Conservation (phyloP, 2,329 filamentous ascomycete genomes). For the Ophiostoma triangulosporum region DNA sequence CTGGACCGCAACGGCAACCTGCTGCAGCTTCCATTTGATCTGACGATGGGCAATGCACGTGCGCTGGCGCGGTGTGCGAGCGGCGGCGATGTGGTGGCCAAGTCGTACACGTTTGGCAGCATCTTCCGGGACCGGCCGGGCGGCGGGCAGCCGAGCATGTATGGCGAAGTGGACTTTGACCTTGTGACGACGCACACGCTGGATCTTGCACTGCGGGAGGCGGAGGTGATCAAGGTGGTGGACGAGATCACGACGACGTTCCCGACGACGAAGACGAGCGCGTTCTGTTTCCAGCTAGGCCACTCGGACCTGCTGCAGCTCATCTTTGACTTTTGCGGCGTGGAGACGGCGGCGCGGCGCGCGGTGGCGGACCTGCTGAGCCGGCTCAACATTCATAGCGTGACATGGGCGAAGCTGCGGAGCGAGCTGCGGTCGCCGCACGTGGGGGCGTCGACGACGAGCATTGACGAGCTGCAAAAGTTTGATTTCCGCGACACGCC, state of each 20-base stretch:
- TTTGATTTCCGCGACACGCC: constrained; percentile 73
- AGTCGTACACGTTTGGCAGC: constrained; percentile 74
- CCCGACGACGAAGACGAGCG: constrained; percentile 54
- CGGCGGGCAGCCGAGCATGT: constrained; percentile 68
- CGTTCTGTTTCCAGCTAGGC: constrained; percentile 82
- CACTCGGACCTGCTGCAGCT: constrained; percentile 76
- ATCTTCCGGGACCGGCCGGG: constrained; percentile 71
- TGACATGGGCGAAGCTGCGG: constrained; percentile 71
- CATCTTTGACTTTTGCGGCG: constrained; percentile 81
- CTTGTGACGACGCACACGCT: constrained; percentile 73
- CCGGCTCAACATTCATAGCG: constrained; percentile 70
- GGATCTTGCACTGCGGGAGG: constrained; percentile 80
- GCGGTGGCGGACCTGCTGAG: constrained; percentile 72
- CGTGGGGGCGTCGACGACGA: constrained; percentile 75
- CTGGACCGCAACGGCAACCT: constrained; percentile 77
- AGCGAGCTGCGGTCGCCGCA: constrained; percentile 68
- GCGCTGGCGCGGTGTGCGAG: constrained; percentile 58
- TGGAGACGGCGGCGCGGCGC: constrained; percentile 53
- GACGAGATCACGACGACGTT: constrained; percentile 81
- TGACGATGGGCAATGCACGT: constrained; percentile 79
- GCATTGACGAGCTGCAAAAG: constrained; percentile 73
- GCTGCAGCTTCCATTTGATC: constrained; percentile 84
- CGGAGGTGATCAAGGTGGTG: constrained; percentile 83
- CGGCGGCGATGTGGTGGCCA: constrained; percentile 48
- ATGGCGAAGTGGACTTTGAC: constrained; percentile 91